Evolutionary conservation across 441 rosid genomes (phyloP).

Genomic region (Lepidium campestre): DNA sequence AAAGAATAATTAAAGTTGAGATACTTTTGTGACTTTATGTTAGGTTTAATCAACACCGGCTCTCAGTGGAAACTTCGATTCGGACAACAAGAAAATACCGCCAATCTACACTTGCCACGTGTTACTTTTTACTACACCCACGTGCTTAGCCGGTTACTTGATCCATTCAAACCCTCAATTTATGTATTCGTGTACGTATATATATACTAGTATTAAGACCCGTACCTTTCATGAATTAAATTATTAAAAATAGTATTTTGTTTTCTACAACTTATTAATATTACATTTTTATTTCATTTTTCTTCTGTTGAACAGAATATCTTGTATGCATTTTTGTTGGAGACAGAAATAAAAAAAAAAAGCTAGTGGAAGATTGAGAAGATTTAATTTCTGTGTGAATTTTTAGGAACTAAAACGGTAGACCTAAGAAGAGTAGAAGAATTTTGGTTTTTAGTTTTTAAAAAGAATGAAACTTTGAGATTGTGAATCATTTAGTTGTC

Average conservation of each 20-base stretch:
- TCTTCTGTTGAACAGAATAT: too few species aligned
- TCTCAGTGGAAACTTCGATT: conserved; percentile 15
- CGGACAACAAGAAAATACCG: neutral
- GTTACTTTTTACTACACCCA: neutral
- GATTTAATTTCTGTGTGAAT: conserved; percentile 1
- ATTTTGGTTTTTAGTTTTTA: too few species aligned
- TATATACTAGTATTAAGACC: too few species aligned
- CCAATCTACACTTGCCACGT: conserved; percentile 21
- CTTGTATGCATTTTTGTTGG: too few species aligned
- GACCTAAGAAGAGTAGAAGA: neutral
- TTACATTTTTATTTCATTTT: too few species aligned
- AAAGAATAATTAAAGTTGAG: conserved; percentile 9
- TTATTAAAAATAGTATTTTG: too few species aligned
- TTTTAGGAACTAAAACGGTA: neutral
- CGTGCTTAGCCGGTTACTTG: conserved; percentile 22
- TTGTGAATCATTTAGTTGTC: conserved; percentile 14
- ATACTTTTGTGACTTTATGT: neutral
- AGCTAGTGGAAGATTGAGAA: neutral
- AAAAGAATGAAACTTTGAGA: neutral
- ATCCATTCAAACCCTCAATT: conserved; percentile 8
- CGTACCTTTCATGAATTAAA: too few species aligned
- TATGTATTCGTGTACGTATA: conserved; percentile 14
- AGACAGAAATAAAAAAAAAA: too few species aligned
- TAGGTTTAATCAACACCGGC: conserved; percentile 24
- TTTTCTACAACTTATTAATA: too few species aligned